Base-by-base conservation (phyloP, 2,329 filamentous ascomycete species). In the Fonsecaea erecta region DNA sequence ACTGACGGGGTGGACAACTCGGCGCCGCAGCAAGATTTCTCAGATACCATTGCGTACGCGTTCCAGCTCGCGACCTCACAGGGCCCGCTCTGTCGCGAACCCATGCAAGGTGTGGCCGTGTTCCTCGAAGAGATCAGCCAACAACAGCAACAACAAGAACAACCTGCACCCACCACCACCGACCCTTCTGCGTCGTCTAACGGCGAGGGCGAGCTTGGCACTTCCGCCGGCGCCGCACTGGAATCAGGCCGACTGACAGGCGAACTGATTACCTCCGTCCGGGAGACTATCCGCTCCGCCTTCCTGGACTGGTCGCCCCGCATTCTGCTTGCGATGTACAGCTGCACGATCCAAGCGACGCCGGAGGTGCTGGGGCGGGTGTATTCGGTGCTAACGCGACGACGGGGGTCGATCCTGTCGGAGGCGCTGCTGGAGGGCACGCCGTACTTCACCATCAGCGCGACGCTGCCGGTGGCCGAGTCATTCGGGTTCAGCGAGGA, bases 241-340 rank as follows among this genome's bases (percentile, higher is more conserved):
- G 88, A 92, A 59, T 82, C 93, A 16, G 90, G 91, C 72, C 90
- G 93, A 1, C 82, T 98, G 0, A 98, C 93, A 0, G 93, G 95
- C 68, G 95, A 98, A 79, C 87, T 96, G 52, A 97, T 99, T 81
- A 93, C 93, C 77, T 90, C 91, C 0, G 88, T 94, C 18, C 92
- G 94, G 71, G 88, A 92, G 52, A 86, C 89, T n/a, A 92, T 99
- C 67, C 86, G 89, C 57, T 83, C 89, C 69, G 94, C 89, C 24
- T 97, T 98, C 82, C 82, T 97, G 18, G 95, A 98, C 82, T 99
- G 95, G 95, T 94, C 90, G 43, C 91, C 95, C 0, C 88, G 95
- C n/a, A 86, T 99, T 71, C 87, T 98, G 80, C 87, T 99, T 52
- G 95, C 95, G 58, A 98, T 98, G 92, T 99, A 99, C 81, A 92